Base-by-base conservation (phyloP, 108 stramenopile species). In the Schizochytrium sp. region DNA sequence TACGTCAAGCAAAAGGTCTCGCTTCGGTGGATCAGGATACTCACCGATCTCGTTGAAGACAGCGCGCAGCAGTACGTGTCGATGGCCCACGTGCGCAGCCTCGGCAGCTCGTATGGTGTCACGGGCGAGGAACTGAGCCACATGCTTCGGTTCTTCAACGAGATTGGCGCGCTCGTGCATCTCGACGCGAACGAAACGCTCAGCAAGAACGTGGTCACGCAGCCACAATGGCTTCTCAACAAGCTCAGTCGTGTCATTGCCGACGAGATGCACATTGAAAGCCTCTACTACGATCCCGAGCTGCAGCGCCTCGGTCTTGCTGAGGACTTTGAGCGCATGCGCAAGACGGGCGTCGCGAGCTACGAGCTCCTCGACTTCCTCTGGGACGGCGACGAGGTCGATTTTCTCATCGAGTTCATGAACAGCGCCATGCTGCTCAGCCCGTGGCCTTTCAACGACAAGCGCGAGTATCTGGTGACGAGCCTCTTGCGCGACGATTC, bases 1-100 rank as follows among this genome's bases (percentile, higher is more conserved):
- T 83, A 83, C 51, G 51, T 83, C 28, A 83, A 83, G 76, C 76
- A 83, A 53, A 83, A 83, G 51, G 23, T 83, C 76, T 83, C 76
- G 25, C 76, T 83, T 1, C 76, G 76, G 8, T 83, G 76, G 76
- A 47, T 83, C 51, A 83, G 48, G 4, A 23, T 83, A 4, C 76
- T 83, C 16, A 47, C 45, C 2, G 76, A 83, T 12, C 51, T 83
- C 25, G 51, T 53, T 45, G 76, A 83, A 45, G 48, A 53, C n/a
- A 83, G 14, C 25, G 6, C n/a, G 48, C 6, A n/a, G 10, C 76
- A 83, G 25, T 53, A 83, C 51, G 76, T 53, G 45, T 28, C 51
- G 43, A 53, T 53, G 76, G 18, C 76, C 10, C 63, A 23, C 63
- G 76, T 83, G n/a, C 45, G 45, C 6, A 53, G 48, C 25, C 45